Percentiles rank a stretch among this genome's conserved stretches.
Conservation (phyloP, 495 filamentous ascomycete species). For the Achaetomiella virescens region DNA sequence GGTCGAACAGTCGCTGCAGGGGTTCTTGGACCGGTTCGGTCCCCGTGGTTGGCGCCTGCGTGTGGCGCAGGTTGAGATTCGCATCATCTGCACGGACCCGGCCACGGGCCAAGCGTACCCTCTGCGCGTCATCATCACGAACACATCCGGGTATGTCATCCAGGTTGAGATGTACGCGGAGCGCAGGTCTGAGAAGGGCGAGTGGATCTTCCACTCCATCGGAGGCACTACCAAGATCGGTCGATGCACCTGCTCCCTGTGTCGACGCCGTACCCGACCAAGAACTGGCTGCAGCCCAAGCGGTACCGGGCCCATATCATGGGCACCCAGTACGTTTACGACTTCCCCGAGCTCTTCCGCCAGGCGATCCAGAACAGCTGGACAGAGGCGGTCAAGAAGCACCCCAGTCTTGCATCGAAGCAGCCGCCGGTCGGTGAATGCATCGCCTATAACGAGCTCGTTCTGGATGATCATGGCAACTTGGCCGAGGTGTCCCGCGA, state of each 20-base stretch:
- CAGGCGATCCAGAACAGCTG: slow-evolving; percentile 97
- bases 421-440: slow-evolving; percentile 82
- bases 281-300: slow-evolving; percentile 98
- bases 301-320: slow-evolving; percentile 98
- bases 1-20: slow-evolving; percentile 88
- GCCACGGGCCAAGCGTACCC: slow-evolving; percentile 80
- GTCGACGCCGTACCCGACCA: slow-evolving; percentile 88
- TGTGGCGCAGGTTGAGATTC: slow-evolving; percentile 95
- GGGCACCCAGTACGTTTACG: slow-evolving; percentile 98
- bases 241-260: slow-evolving; percentile 89
- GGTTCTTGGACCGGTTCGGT: slow-evolving; percentile 94
- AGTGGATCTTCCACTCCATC: slow-evolving; percentile 98
- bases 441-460: slow-evolving; percentile 90
- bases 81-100: slow-evolving; percentile 93
- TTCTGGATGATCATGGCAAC: slow-evolving; percentile 89
- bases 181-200: slow-evolving; percentile 91
- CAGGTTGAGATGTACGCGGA: slow-evolving; percentile 97
- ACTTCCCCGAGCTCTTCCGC: slow-evolving; percentile 98
- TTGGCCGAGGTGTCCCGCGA: slow-evolving; percentile 88
- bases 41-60: slow-evolving; percentile 92
- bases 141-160: slow-evolving; percentile 98
- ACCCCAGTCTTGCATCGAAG: slow-evolving; percentile 66
- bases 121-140: slow-evolving; percentile 92
- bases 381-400: slow-evolving; percentile 63
- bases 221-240: slow-evolving; percentile 91